A percentile compares a stretch with the other conserved stretches of the same genome.
phyloP scores from a whole-genome alignment of 345 rosid genomes.

The Moricandia moricandioides region DNA sequence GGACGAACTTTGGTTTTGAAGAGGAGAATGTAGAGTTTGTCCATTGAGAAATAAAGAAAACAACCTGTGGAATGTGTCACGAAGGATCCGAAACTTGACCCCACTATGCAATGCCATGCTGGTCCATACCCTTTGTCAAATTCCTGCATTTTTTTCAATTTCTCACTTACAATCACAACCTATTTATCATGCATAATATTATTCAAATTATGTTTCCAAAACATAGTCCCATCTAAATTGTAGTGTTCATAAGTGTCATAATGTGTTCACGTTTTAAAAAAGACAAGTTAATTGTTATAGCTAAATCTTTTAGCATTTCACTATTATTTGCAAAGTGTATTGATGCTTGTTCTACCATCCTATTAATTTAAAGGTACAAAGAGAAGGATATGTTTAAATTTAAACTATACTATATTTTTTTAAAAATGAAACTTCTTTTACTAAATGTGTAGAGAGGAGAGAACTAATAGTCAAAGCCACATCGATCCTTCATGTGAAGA shows the following conservation, averaged over 20 bases:
- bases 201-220: not conserved
- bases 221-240: not conserved
- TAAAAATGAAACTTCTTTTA: not conserved
- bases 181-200: not conserved
- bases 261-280: not conserved
- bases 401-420: not conserved
- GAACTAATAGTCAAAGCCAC: constrained; percentile 18
- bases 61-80: constrained; percentile 88
- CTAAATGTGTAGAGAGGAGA: not conserved
- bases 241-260: not conserved
- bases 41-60: constrained; percentile 85
- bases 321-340: not conserved
- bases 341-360: not conserved
- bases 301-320: not conserved
- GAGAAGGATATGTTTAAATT: not conserved
- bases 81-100: constrained; percentile 79
- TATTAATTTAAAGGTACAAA: not conserved
- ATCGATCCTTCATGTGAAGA: constrained; percentile 1
- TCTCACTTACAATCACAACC: constrained; percentile 8
- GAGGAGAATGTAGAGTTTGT: constrained; percentile 61
- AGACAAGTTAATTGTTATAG: too few species aligned
- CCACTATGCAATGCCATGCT: constrained; percentile 97
- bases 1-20: constrained; percentile 70
- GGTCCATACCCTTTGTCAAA: constrained; percentile 89
- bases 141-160: constrained; percentile 51